Base-by-base conservation (phyloP, 2,329 filamentous ascomycete species). In the Fusarium illudens region DNA sequence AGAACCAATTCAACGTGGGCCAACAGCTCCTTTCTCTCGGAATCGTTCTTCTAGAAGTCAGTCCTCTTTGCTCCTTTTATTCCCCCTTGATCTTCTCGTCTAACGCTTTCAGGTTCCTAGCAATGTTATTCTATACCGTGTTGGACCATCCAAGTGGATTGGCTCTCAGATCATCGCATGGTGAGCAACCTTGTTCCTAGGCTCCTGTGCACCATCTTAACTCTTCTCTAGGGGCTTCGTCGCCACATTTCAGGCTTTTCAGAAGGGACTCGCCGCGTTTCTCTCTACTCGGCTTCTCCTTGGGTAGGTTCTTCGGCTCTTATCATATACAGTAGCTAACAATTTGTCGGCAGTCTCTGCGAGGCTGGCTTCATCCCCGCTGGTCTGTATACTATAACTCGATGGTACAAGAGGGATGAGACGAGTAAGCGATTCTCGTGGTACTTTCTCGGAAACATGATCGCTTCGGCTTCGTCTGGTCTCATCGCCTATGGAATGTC, bases 1-100 rank as follows among this genome's bases (percentile, higher is more conserved):
- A 82, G 12, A 80, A 83, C 58, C 80, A 85, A 58, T 80, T 84
- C 69, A 85, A 84, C 22, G 75, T 83, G 27, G 83, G 83, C 6
- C 79, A 82, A 13, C 81, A 84, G 63, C 73, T 85, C 29, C 71
- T 84, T 1, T 83, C 82, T 0, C 74, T 79, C 0, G 82, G 82
- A 4, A 84, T 84, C 34, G 82, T 84, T 4, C 69, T 84, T 4
- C 74, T 78, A 12, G 76, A 82, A 54, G 75, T 75, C 33, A 33
- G 52, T 25, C 20, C 32, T 13, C 2, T 7, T 13, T 3, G 2
- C 13, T 6, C 6, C 7, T 2, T 7, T 13, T 3, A 2, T 13
- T 6, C 6, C 7, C 17, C 13, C 0, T 22, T 2, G 3, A 6
- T 6, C 4, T 11, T 20, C 0, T 17, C 32, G 13, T 9, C 56